A percentile compares a stretch with the other conserved stretches of the same genome.
Evolutionary conservation across 805 yeast species (phyloP).

Genomic region (Ogataea philodendri): DNA sequence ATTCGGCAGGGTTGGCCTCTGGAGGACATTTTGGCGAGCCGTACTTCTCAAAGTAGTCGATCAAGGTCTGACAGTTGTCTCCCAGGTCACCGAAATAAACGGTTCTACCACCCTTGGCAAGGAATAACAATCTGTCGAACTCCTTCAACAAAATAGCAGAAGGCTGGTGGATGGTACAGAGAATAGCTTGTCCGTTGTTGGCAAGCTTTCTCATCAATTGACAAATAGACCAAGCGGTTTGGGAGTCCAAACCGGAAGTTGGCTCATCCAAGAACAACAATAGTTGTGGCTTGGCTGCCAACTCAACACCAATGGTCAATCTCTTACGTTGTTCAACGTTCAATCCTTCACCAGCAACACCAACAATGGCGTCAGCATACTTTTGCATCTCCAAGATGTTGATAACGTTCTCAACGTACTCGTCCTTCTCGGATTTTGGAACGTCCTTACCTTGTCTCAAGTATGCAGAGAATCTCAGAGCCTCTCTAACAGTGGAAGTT

Average conservation of each 20-base stretch:
- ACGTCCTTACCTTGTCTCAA: slow-evolving; percentile 44
- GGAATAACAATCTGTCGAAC: slow-evolving; percentile 71
- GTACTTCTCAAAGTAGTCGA: slow-evolving; percentile 60
- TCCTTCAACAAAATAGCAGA: slow-evolving; percentile 75
- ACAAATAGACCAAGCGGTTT: slow-evolving; percentile 59
- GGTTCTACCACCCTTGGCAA: slow-evolving; percentile 69
- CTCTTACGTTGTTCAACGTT: slow-evolving; percentile 56
- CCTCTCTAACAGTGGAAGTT: slow-evolving; percentile 53
- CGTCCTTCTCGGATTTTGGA: slow-evolving; percentile 44
- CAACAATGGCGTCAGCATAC: slow-evolving; percentile 57
- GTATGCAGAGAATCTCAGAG: slow-evolving; percentile 50
- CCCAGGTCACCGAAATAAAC: slow-evolving; percentile 78
- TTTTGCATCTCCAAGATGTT: slow-evolving; percentile 47
- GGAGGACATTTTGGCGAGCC: slow-evolving; percentile 69
- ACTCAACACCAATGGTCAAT: slow-evolving; percentile 55
- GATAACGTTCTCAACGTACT: slow-evolving; percentile 52
- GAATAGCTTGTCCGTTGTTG: slow-evolving; percentile 52
- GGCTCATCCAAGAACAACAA: slow-evolving; percentile 59
- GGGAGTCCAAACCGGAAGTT: slow-evolving; percentile 59
- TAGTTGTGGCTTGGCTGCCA: slow-evolving; percentile 54
- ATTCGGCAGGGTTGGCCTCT: slow-evolving; percentile 80
- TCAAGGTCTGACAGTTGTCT: slow-evolving; percentile 49
- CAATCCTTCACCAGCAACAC: slow-evolving; percentile 49
- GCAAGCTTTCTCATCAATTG: slow-evolving; percentile 52
- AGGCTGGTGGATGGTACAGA: slow-evolving; percentile 82